A percentile compares a stretch with the other conserved stretches of the same genome.
These are phyloP conservation scores for Aspergillus spinulosporus DNA, from an alignment of 2,329 filamentous ascomycete species.

Conservation along the genomic window DNA sequence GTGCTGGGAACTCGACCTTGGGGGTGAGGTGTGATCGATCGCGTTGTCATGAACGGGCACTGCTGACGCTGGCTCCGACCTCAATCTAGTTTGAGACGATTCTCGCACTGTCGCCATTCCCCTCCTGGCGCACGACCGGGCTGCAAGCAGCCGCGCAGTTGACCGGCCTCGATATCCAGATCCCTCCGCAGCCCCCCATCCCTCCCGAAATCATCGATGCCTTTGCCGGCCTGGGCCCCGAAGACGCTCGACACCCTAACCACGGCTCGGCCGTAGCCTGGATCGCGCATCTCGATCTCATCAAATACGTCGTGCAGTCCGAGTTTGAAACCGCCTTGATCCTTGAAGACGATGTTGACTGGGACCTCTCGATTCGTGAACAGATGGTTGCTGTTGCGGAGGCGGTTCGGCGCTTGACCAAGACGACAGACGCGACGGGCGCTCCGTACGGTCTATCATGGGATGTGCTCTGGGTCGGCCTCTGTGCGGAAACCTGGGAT, in stretches of 20 bases:
- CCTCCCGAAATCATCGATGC: conserved; percentile 30
- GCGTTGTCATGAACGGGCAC: no score
- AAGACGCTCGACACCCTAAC: conserved; percentile 9
- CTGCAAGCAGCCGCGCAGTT: conserved; percentile 37
- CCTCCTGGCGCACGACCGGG: conserved; percentile 40
- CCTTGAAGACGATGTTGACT: conserved; percentile 45
- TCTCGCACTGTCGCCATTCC: conserved; percentile 33
- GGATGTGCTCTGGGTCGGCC: conserved; percentile 44
- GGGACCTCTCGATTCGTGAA: conserved; percentile 37
- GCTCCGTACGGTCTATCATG: conserved; percentile 35
- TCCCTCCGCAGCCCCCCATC: conserved; percentile 36
- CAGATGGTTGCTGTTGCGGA: conserved; percentile 34
- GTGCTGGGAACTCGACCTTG: conserved; percentile 13
- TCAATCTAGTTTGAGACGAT: conserved; percentile 28
- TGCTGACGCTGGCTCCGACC: not conserved
- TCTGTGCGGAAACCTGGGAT: conserved; percentile 32
- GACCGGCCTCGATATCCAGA: conserved; percentile 34
- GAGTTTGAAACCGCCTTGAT: conserved; percentile 37
- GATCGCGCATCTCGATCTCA: conserved; percentile 45
- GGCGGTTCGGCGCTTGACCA: conserved; percentile 32
- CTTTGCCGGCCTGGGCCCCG: conserved; percentile 28
- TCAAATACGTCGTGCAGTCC: conserved; percentile 23
- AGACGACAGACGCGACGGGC: not conserved
- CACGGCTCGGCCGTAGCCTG: conserved; percentile 39
- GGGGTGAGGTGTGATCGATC: conserved; percentile 3